Conservation (phyloP, 352 stramenopile species). For the Globisporangium rhizosaccharum region DNA sequence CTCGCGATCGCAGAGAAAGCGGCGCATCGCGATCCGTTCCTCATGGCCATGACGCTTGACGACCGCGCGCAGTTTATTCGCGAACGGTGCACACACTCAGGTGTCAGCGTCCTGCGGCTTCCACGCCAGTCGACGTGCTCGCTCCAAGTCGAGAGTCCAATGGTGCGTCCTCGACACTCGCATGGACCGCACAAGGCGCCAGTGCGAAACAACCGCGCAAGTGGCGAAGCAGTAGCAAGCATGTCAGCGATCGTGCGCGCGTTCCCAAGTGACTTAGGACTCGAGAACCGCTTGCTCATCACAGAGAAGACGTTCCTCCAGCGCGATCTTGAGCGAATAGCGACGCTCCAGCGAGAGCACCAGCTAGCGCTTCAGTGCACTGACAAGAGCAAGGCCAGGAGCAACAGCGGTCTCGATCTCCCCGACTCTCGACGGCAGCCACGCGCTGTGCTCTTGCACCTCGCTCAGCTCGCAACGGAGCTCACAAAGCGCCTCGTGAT, state of each 20-base stretch:
- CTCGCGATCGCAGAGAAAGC: constrained; percentile 46
- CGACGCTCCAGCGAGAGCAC: constrained; percentile 12
- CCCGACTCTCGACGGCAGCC: constrained; percentile 8
- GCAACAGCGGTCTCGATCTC: not conserved
- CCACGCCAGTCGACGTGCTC: constrained; percentile 20
- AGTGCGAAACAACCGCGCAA: not conserved
- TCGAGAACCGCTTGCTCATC: constrained; percentile 52
- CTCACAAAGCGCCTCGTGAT: constrained; percentile 50
- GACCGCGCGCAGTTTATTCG: constrained; percentile 41
- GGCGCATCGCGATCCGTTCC: constrained; percentile 52
- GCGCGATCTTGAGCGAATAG: constrained; percentile 42
- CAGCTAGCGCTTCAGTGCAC: constrained; percentile 11
- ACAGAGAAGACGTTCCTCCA: constrained; percentile 55
- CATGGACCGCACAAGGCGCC: not conserved
- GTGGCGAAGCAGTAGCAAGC: not conserved
- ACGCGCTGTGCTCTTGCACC: constrained; percentile 39
- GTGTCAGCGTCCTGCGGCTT: constrained; percentile 49
- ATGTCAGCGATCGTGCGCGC: constrained; percentile 43
- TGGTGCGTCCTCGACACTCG: constrained; percentile 10
- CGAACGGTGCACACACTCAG: constrained; percentile 42
- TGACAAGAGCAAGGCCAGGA: not conserved
- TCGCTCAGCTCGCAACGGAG: constrained; percentile 38
- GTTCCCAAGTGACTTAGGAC: constrained; percentile 34
- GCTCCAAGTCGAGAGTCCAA: constrained; percentile 11
- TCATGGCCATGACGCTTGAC: constrained; percentile 41